Evolutionary conservation across 345 rosid species (phyloP).

Genomic region (Ceriops tagal): DNA sequence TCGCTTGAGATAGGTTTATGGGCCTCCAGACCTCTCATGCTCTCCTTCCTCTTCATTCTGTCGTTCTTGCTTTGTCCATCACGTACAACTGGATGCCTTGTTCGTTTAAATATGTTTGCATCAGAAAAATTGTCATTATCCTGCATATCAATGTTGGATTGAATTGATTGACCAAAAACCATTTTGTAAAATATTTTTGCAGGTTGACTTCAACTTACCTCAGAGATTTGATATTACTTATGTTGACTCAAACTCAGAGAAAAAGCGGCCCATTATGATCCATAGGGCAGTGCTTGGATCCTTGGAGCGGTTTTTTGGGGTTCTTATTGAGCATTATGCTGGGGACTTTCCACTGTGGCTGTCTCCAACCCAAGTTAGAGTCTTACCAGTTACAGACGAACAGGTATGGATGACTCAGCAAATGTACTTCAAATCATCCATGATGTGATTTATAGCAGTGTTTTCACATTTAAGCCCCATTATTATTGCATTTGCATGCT

Average conservation of each 20-base stretch:
- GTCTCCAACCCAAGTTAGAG: conserved; percentile 79
- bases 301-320: conserved; percentile 85
- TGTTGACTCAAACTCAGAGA: conserved; percentile 72
- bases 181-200: conserved; percentile 13
- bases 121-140: conserved; percentile 6
- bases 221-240: conserved; percentile 84
- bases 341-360: conserved; percentile 97
- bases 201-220: conserved; percentile 96
- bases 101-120: conserved; percentile 38
- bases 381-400: conserved; percentile 84
- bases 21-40: neutral
- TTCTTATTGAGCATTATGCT: conserved; percentile 93
- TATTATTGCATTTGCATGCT: neutral
- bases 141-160: neutral
- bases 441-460: too few relatives aligned
- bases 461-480: too few relatives aligned
- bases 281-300: conserved; percentile 96
- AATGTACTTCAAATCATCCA: conserved; percentile 36
- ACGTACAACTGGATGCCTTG: conserved; percentile 47
- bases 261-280: conserved; percentile 87
- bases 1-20: neutral
- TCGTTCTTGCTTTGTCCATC: neutral
- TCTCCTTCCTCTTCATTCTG: neutral
- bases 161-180: conserved; percentile 1
- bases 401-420: conserved; percentile 57